Percentiles rank a stretch among this genome's conserved stretches.
phyloP scores from a whole-genome alignment of 345 rosid genomes.

The Eucalyptus lansdowneana region DNA sequence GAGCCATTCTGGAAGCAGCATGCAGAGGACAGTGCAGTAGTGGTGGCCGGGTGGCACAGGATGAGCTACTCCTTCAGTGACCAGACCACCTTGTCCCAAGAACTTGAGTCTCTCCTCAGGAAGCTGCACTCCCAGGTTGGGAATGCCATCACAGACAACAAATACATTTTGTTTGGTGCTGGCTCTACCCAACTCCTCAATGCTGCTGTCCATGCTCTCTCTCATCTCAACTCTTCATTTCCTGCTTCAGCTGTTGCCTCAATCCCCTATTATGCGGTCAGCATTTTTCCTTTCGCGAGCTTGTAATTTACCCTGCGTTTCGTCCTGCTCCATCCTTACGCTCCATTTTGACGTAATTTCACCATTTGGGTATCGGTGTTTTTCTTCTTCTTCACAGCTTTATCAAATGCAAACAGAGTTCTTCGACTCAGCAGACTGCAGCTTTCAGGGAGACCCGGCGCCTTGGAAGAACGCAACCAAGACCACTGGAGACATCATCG shows the following conservation, averaged over 20 bases:
- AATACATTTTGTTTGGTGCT: constrained; percentile 38
- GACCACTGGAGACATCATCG: constrained; percentile 13
- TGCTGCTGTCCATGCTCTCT: constrained; percentile 54
- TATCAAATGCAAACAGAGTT: constrained; percentile 27
- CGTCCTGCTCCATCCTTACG: neutral
- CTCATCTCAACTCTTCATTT: constrained; percentile 19
- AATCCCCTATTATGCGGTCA: constrained; percentile 42
- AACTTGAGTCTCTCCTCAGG: constrained; percentile 34
- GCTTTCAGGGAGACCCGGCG: constrained; percentile 43
- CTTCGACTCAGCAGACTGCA: constrained; percentile 14
- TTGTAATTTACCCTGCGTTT: neutral
- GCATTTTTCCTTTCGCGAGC: neutral
- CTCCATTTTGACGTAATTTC: neutral
- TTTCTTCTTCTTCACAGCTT: constrained; percentile 6
- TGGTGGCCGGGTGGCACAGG: constrained; percentile 50
- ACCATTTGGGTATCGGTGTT: neutral
- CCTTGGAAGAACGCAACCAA: constrained; percentile 16
- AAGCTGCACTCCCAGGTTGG: constrained; percentile 35
- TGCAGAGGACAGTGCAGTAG: constrained; percentile 29
- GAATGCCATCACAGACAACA: constrained; percentile 39
- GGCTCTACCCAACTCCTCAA: constrained; percentile 61
- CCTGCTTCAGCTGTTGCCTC: constrained; percentile 38
- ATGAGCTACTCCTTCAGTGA: constrained; percentile 28
- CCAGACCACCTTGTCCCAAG: neutral
- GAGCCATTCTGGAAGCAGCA: constrained; percentile 43